Evolutionary conservation across 352 stramenopile genomes (phyloP).

Genomic region (Pythium brachiatum): DNA sequence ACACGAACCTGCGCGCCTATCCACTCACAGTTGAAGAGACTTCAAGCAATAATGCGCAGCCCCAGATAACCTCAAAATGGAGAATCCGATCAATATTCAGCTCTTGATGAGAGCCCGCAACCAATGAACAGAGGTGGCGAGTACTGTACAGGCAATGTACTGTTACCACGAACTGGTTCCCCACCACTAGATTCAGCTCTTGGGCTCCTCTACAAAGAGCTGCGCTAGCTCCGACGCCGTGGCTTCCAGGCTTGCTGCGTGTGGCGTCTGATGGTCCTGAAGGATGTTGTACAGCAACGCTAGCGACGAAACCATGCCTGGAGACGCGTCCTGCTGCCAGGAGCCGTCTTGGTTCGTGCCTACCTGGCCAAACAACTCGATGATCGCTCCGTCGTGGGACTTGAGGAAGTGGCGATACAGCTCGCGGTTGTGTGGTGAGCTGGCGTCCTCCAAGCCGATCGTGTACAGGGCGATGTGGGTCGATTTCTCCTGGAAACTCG

Average conservation of each 20-base stretch:
- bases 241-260: neutral
- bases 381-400: conserved; percentile 72
- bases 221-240: neutral
- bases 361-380: conserved; percentile 84
- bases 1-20: no score
- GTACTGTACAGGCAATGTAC: no score
- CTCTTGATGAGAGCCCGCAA: no score
- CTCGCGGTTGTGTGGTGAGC: conserved; percentile 31
- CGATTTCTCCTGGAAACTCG: conserved; percentile 58
- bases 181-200: no score
- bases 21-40: no score
- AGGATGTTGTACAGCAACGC: conserved; percentile 56
- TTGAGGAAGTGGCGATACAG: conserved; percentile 89
- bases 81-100: no score
- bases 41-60: no score
- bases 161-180: no score
- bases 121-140: no score
- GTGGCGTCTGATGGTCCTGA: conserved; percentile 33
- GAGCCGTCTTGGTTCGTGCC: conserved; percentile 32
- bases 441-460: conserved; percentile 38
- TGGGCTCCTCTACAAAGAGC: conserved; percentile 11
- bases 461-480: conserved; percentile 85
- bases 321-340: conserved; percentile 34
- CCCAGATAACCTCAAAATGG: no score
- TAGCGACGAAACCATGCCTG: conserved; percentile 31